Evolutionary conservation across 2,329 filamentous ascomycete genomes (phyloP), one percentile per base, ranked within the genome.

Genomic region (Rasamsonia emersonii): DNA sequence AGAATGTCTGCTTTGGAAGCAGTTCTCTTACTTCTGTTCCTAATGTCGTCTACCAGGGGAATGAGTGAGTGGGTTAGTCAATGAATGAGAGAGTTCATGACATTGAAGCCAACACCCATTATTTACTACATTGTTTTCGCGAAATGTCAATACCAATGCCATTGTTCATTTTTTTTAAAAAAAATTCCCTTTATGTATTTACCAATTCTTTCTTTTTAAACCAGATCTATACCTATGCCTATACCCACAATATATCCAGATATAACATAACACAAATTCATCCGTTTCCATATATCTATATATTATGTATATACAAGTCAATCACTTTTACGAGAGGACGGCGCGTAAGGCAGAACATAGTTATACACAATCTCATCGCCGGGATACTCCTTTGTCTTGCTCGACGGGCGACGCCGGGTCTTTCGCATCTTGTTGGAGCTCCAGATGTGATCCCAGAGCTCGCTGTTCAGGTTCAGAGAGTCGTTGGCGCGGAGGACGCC

Each of bases 391-490:
- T 24, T 18, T 10, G 14, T 17, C 10, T 31, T 19, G 10, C 20
- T 24, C 18, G 13, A 16, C 4, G 11, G 21, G 16, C 30, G 30
- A 8, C 30, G 24, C 11, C 23, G 16, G 6, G 15, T 19, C 14
- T 17, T 13, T 28, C 24, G 23, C 9, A 13, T 20, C 15, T 29
- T 29, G 11, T 24, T n/a, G 7, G 26, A 15, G 32, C 5, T 40
- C 56, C 56, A 60, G 2, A 47, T 48, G 3, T 33, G 5, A 18
- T 50, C 41, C 56, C 56, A 59, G 3, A 45, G 35, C 7, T 35
- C 8, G 8, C 30, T 23, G 18, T 33, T 29, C 8, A 28, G 18
- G 1, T 51, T 41, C 9, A 58, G 24, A 2, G 36, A 39, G 24
- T 35, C 47, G 2, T 25, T 28, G 9, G 36, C 23, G 21, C 44